A percentile compares a stretch with the other conserved stretches of the same genome.
These are phyloP conservation scores for Cyberlindnera subsufficiens DNA, from an alignment of 805 yeast genomes.

Conservation along the genomic window DNA sequence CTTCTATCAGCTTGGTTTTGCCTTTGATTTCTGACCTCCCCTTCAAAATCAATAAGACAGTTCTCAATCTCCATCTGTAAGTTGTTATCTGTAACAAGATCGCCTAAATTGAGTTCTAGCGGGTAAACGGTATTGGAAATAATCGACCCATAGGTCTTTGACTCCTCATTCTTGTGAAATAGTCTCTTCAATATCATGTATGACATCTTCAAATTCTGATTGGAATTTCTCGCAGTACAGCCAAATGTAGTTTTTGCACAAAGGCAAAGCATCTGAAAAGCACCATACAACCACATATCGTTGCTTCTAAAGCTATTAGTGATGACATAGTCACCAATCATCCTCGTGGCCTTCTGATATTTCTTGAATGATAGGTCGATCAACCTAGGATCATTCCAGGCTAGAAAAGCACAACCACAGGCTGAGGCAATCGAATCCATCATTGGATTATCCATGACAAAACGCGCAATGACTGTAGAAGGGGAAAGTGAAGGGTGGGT, in stretches of 20 bases:
- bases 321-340: slow-evolving; percentile 4
- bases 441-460: slow-evolving; percentile 24
- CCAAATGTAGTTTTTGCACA: slow-evolving; percentile 29
- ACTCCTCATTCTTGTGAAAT: not conserved
- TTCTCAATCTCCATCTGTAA: slow-evolving; percentile 18
- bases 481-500: slow-evolving; percentile 35
- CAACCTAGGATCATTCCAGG: slow-evolving; percentile 26
- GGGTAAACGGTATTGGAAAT: not conserved
- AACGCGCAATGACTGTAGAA: slow-evolving; percentile 33
- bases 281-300: slow-evolving; percentile 35
- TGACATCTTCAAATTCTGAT: slow-evolving; percentile 28
- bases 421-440: slow-evolving; percentile 30
- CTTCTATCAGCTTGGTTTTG: slow-evolving; percentile 3
- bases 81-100: slow-evolving; percentile 16
- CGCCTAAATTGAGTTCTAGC: not conserved
- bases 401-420: slow-evolving; percentile 35
- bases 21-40: not conserved
- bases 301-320: not conserved
- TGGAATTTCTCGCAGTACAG: slow-evolving; percentile 7
- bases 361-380: slow-evolving; percentile 17
- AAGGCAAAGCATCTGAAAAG: slow-evolving; percentile 32
- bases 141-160: not conserved
- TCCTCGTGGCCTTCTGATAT: slow-evolving; percentile 21
- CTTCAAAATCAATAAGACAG: slow-evolving; percentile 4
- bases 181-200: slow-evolving; percentile 22